Conservation (phyloP, 306 rosid genomes). For the Echinosophora koreensis region DNA sequence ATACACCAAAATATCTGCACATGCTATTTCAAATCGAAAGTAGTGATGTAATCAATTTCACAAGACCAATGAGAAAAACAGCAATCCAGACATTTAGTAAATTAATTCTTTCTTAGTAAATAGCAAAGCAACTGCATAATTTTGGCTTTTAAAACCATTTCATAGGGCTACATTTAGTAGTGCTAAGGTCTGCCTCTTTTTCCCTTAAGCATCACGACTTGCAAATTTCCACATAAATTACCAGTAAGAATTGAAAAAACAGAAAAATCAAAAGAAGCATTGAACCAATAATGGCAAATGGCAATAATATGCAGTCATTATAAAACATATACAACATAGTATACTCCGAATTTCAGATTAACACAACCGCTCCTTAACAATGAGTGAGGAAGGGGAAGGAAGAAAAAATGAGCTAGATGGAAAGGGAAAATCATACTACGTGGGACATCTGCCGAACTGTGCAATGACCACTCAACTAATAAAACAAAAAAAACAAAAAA, state of each 20-base stretch:
- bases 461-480: background rate
- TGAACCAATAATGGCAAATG: too few species aligned
- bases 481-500: background rate
- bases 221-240: background rate
- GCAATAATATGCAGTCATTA: too few species aligned
- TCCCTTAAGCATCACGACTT: background rate
- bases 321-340: background rate
- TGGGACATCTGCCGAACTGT: background rate
- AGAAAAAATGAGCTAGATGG: background rate
- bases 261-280: background rate
- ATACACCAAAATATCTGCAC: background rate
- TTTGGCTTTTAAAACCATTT: background rate
- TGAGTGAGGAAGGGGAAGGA: background rate
- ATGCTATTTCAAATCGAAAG: background rate
- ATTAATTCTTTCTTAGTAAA: slow-evolving; percentile 1
- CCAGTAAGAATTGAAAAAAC: background rate
- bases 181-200: background rate
- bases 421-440: background rate
- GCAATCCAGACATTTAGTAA: background rate
- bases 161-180: background rate
- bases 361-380: background rate
- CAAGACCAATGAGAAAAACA: background rate
- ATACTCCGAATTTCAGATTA: too few species aligned
- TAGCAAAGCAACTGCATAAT: background rate
- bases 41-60: background rate